Conservation (phyloP, 2,329 filamentous ascomycete genomes). For the Thermoascus crustaceus region DNA sequence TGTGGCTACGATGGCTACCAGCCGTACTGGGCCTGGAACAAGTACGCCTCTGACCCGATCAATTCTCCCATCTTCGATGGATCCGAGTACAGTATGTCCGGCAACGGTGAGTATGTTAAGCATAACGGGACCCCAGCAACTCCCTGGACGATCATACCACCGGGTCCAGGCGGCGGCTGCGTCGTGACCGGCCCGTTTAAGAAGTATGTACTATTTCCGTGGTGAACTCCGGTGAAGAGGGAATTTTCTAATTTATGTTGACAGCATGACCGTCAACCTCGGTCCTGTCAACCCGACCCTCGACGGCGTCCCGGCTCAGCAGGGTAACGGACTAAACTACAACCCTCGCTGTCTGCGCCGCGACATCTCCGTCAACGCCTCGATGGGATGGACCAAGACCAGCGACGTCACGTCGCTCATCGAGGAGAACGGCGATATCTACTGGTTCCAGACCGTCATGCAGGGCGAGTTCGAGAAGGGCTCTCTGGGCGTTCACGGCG, state of each 20-base stretch:
- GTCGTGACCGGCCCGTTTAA: conserved; percentile 26
- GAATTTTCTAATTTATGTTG: background rate
- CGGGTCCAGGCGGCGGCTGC: conserved; percentile 27
- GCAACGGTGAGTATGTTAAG: conserved; percentile 34
- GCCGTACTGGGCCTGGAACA: conserved; percentile 43
- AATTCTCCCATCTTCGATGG: conserved; percentile 45
- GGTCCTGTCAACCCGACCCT: conserved; percentile 18
- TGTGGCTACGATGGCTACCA: conserved; percentile 32
- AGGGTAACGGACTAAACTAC: conserved; percentile 16
- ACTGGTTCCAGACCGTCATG: conserved; percentile 13
- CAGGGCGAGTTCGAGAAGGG: conserved; percentile 23
- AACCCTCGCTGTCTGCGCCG: conserved; percentile 25
- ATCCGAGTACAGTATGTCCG: conserved; percentile 36
- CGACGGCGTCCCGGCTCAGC: conserved; percentile 8
- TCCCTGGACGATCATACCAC: conserved; percentile 25
- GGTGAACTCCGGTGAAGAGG: background rate
- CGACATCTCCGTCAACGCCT: conserved; percentile 16
- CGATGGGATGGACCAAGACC: conserved; percentile 12
- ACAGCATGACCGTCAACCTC: conserved; percentile 22
- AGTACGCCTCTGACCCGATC: conserved; percentile 27
- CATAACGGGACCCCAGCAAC: conserved; percentile 17
- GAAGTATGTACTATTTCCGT: conserved; percentile 16
- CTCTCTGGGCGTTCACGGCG: conserved; percentile 35
- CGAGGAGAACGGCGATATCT: conserved; percentile 15
- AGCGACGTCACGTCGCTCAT: conserved; percentile 14